Evolutionary conservation across 768 basidiomycete species (phyloP), one percentile per base, ranked within the genome.

Genomic region (Trametes punicea): DNA sequence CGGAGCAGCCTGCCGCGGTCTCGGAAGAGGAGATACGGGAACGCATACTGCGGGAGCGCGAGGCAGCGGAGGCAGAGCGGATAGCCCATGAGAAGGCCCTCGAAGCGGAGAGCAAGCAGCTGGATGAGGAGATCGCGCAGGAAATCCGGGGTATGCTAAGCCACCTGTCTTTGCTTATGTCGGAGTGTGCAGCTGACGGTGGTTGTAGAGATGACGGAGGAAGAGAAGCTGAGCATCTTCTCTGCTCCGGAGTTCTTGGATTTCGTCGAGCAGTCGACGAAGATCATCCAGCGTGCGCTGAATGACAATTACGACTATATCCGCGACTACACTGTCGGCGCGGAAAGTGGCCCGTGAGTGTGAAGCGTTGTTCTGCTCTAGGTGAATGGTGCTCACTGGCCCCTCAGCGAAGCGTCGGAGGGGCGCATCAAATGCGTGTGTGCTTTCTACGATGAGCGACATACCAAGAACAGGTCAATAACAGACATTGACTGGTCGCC

Each of bases 401-500:
- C n/a, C 56, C 2, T 23, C 60, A 94, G 93, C 15, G 94, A 96
- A 57, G 93, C 95, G 47, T 87, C 87, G 0, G 94, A 96, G 72
- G 93, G 87, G 63, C 84, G 86, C 46, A 88, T 98, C 38, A 94
- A 96, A 69, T 81, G 85, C n/a, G 77, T 96, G n/a, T 98, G 96
- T 65, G 87, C 89, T 42, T 98, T 98, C 74, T 87, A 79, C 62
- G 95, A 97, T 66, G 93, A 97, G 67, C 80, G 90, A 44, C 90
- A 91, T 72, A 88, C 88, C 6, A 92, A 90, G 71, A 94, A 96
- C 67, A 77, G 97, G 50, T 96, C 95, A 6, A 91, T 99, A 57
- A 99, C 97, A 1, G 93, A 93, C 62, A 77, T 98, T 11, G 96
- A 98, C 65, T 99, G 97, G 97, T 98, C 95, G 47, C 92, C 92